These are phyloP conservation scores for Arctostaphylos glauca DNA, from an alignment of 148 eudicot species.

Conservation along the genomic window DNA sequence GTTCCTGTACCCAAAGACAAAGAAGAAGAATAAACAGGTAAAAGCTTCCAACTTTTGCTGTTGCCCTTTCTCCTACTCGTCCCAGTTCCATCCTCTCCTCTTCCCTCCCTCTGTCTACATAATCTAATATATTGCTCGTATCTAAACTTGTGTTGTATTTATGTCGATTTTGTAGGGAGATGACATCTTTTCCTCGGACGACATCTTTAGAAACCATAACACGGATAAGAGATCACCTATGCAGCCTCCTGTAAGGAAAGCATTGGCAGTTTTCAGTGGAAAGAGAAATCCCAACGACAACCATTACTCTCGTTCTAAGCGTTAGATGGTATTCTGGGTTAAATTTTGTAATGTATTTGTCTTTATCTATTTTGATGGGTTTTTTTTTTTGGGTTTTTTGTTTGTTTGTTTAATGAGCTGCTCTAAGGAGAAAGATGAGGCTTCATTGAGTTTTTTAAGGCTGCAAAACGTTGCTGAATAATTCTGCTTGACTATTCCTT, in stretches of 20 bases:
- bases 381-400: neutral
- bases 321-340: constrained; percentile 17
- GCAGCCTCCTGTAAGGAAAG: constrained; percentile 82
- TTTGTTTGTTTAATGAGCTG: neutral
- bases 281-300: constrained; percentile 94
- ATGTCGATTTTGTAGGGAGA: constrained; percentile 39
- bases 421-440: neutral
- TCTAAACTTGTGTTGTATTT: neutral
- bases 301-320: constrained; percentile 68
- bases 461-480: too few species aligned
- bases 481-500: neutral
- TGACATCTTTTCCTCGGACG: constrained; percentile 50
- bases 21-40: constrained; percentile 70
- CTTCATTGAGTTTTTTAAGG: neutral
- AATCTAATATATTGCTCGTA: neutral
- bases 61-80: neutral
- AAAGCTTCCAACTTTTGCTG: neutral
- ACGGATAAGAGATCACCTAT: constrained; percentile 60
- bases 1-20: constrained; percentile 63
- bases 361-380: neutral
- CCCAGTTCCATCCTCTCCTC: neutral
- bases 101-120: neutral
- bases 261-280: constrained; percentile 77
- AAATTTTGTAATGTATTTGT: neutral
- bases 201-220: constrained; percentile 55